A percentile compares a stretch with the other conserved stretches of the same genome.
Evolutionary conservation across 2,329 filamentous ascomycete species (phyloP).

Genomic region (Fusarium cicatricum): DNA sequence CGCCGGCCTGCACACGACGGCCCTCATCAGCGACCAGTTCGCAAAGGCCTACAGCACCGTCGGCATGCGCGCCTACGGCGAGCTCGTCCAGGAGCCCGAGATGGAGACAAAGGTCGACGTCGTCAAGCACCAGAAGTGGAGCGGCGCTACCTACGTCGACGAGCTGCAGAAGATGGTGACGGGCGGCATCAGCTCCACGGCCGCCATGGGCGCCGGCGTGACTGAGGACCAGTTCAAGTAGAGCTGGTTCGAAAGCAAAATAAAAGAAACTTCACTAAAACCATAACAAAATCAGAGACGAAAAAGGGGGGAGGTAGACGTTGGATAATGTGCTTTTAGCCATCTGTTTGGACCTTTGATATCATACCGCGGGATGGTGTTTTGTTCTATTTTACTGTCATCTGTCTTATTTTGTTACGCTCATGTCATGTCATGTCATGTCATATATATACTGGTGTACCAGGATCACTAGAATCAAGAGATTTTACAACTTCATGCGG

Average conservation of each 20-base stretch:
- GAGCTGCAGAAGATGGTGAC: conserved; percentile 97
- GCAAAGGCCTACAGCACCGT: conserved; percentile 79
- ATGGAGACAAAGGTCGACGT: conserved; percentile 92
- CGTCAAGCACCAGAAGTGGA: conserved; percentile 99
- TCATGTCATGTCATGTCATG: conserved; percentile 18
- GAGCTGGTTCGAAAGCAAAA: background rate
- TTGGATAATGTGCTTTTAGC: conserved; percentile 10
- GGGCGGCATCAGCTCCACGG: conserved; percentile 88
- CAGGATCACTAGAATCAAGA: conserved; percentile 13
- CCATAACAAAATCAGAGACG: background rate
- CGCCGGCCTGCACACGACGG: conserved; percentile 93
- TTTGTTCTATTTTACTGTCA: conserved; percentile 9
- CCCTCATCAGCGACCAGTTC: conserved; percentile 90
- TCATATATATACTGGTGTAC: conserved; percentile 4
- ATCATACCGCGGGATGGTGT: conserved; percentile 25
- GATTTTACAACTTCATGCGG: conserved; percentile 1
- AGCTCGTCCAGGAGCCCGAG: conserved; percentile 97
- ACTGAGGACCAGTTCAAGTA: conserved; percentile 91
- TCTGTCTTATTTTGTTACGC: background rate
- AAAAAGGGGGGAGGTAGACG: conserved; percentile 7
- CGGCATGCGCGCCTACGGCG: conserved; percentile 96
- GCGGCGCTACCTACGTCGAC: conserved; percentile 92
- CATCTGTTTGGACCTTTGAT: conserved; percentile 28
- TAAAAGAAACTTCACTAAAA: too few relatives aligned
- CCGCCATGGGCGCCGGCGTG: conserved; percentile 96